phyloP scores from a whole-genome alignment of 192 early-diverging fungal genomes.

The Backusella luteola region DNA sequence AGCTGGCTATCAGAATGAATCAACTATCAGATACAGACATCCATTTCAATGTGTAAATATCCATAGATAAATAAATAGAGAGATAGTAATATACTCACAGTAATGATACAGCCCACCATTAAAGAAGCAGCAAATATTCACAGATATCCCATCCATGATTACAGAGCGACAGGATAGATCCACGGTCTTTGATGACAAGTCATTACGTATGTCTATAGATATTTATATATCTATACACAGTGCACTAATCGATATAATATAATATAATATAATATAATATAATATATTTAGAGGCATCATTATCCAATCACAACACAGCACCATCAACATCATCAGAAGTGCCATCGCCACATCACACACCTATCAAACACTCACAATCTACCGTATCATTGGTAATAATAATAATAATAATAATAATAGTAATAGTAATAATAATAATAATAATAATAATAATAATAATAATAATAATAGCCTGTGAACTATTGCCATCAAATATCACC shows the following conservation, averaged over 20 bases:
- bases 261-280: too few relatives aligned
- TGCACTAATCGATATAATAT: too few relatives aligned
- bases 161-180: conserved; percentile 24
- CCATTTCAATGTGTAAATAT: conserved; percentile 34
- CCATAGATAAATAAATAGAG: too few relatives aligned
- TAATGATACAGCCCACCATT: conserved; percentile 26
- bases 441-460: neutral
- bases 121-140: conserved; percentile 38
- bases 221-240: too few relatives aligned
- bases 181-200: neutral
- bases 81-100: too few relatives aligned
- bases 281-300: neutral
- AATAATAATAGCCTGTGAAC: neutral
- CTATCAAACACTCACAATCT: conserved; percentile 21
- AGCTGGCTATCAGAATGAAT: conserved; percentile 37
- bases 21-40: conserved; percentile 27
- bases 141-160: conserved; percentile 36
- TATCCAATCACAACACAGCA: neutral
- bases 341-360: neutral
- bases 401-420: neutral
- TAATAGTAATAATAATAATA: neutral
- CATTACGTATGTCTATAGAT: neutral
- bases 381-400: conserved; percentile 22
- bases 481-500: neutral
- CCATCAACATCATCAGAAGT: neutral